Conservation (phyloP, 2,329 filamentous ascomycete species). For the Aspergillus puulaauensis region DNA sequence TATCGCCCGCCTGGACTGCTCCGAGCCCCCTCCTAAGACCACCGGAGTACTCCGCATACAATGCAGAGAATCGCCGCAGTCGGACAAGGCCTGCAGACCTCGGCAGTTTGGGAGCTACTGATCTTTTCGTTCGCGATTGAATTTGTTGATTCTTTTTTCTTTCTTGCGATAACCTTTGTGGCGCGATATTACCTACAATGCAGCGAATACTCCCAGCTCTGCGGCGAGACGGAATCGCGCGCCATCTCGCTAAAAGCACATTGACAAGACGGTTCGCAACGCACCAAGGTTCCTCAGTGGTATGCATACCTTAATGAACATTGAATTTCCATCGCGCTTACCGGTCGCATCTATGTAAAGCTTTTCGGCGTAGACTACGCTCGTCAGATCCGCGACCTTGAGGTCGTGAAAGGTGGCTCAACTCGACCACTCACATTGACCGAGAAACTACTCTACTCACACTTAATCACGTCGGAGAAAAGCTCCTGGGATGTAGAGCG, state of each 20-base stretch:
- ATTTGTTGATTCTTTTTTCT: neutral
- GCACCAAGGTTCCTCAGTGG: neutral
- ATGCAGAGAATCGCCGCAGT: neutral
- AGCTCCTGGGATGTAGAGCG: constrained; percentile 19
- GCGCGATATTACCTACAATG: neutral
- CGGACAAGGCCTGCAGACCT: neutral
- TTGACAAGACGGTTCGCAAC: neutral
- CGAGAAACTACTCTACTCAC: constrained; percentile 43
- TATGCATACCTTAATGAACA: neutral
- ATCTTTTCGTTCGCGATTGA: neutral
- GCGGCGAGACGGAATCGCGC: neutral
- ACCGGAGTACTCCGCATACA: neutral
- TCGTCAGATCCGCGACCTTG: constrained; percentile 6
- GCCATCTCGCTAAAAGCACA: neutral
- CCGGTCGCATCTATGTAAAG: neutral
- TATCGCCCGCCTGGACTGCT: neutral
- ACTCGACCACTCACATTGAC: constrained; percentile 36
- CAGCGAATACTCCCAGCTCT: neutral
- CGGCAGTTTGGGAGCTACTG: neutral
- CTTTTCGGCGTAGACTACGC: constrained; percentile 6
- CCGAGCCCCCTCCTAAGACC: neutral
- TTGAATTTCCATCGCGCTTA: neutral
- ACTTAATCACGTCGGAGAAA: constrained; percentile 29
- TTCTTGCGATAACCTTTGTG: neutral
- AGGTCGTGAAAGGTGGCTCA: constrained; percentile 4